phyloP scores from a whole-genome alignment of 805 yeast species.

The Metschnikowia similis region DNA sequence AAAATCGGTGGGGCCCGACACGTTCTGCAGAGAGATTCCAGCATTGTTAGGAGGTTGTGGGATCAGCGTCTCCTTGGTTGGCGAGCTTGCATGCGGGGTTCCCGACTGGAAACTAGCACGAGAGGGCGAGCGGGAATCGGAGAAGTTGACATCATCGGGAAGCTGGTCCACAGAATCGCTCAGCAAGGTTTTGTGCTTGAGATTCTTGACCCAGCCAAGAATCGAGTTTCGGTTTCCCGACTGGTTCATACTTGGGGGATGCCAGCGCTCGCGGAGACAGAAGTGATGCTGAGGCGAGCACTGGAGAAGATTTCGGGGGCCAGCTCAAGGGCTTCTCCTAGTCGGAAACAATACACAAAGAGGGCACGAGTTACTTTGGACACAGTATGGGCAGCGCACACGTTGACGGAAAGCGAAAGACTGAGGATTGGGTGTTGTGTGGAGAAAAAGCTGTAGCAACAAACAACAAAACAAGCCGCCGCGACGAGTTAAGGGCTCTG shows the following conservation, averaged over 20 bases:
- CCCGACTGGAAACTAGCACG: slow-evolving; percentile 13
- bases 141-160: slow-evolving; percentile 15
- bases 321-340: background rate
- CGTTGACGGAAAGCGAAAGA: slow-evolving; percentile 2
- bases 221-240: slow-evolving; percentile 38
- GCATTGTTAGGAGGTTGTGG: slow-evolving; percentile 4
- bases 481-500: slow-evolving; percentile 1
- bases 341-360: background rate
- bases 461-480: slow-evolving; percentile 1
- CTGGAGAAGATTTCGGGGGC: slow-evolving; percentile 1
- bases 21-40: background rate
- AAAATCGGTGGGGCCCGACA: slow-evolving; percentile 19
- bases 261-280: slow-evolving; percentile 2
- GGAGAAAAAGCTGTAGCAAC: slow-evolving; percentile 7
- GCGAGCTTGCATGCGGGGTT: slow-evolving; percentile 11
- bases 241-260: slow-evolving; percentile 28
- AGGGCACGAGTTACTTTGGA: background rate
- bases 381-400: background rate
- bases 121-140: slow-evolving; percentile 20
- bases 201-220: slow-evolving; percentile 44
- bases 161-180: slow-evolving; percentile 38
- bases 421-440: background rate
- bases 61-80: slow-evolving; percentile 7
- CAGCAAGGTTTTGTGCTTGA: slow-evolving; percentile 35
- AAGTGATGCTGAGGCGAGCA: slow-evolving; percentile 3